Base-by-base conservation (phyloP, 2,329 filamentous ascomycete genomes). In the Cladosporium sp. region DNA sequence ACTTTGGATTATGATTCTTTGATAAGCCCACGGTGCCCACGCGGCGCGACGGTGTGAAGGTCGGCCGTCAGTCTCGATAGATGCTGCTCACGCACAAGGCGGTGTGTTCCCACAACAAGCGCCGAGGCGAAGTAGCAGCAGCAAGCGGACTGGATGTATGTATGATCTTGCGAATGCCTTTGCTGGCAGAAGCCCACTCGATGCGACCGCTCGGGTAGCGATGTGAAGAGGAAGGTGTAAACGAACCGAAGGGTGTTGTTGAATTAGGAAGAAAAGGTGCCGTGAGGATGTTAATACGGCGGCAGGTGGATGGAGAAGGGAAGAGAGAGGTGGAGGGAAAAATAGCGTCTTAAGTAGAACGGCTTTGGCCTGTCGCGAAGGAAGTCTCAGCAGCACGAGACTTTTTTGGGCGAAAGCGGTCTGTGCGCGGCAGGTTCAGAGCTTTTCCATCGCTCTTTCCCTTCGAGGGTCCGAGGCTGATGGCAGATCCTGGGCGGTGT, bases 41-140 rank as follows among this genome's bases (percentile, higher is more conserved):
- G 67, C 78, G 77, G 79, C 78, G 77, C 77, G 76, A 77, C 77
- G 65, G 67, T 68, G 31, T 40, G 29, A 52, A 65, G 56, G 37
- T 69, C 65, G 71, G 80, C 80, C 56, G 62, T 18, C 50, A 65
- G 55, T 59, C 79, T 80, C 12, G 81, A 80, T 79, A 76, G 62
- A 72, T 75, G 76, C 77, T 72, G 70, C 40, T 14, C 55, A 40
- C 35, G 69, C 74, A 78, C 79, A 77, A 80, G 82, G 81, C 81
- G 61, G 67, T 69, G 82, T 82, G 82, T 83, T 82, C 81, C 82
- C 82, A 83, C 82, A 84, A 75, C 33, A n/a, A 28, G 66, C 68
- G 80, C 81, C 80, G 76, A 80, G 79, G 79, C 78, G 72, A 53
- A 33, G 60, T 44, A 67, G 70, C 70, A 68, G 71, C 66, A 61